Evolutionary conservation across 306 rosid genomes (phyloP), one percentile per base, ranked within the genome.

Genomic region (Oxytropis ochrocephala): DNA sequence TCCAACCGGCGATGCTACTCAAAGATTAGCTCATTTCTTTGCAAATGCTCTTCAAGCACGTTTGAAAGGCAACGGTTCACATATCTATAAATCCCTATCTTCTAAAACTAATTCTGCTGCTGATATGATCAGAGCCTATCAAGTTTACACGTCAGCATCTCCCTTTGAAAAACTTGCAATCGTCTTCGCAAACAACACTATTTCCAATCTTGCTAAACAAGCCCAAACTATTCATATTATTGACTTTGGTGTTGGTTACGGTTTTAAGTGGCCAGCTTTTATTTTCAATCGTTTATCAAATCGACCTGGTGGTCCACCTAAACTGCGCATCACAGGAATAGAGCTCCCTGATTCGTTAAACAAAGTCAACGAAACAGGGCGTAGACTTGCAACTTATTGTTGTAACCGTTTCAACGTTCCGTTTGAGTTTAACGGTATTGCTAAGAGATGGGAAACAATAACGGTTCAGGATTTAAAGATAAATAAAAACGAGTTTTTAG

Each of bases 241-340:
- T 10, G 91, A 90, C 58, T 87, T 90, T 12, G 96, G 89, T 39
- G 79, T 90, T 70, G 59, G 65, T 6, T 90, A 90, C 67, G 96
- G 96, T 21, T 90, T 85, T 79, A 91, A 87, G 29, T 87, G 96
- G 93, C 93, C 91, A 44, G 70, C 54, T 10, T 79, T 90, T 48
- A 82, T 90, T 24, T 24, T 24, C 42, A 21, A 54, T 0, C 24
- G 64, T 46, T 72, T 87, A 54, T 83, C 91, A 18, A 72, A 17
- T 41, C 79, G 86, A 42, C 1, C 53, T 0, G 89, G 86, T 6
- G 89, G 91, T 6, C 86, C 91, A 8, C 91, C 88, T 17, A 90
- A 82, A 67, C 70, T 90, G 10, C 88, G 96, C 9, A 78, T 90
- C 67, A 90, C 96, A 0, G 93, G 93, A 36, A 87, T 90, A 71